Percentiles rank a stretch among this genome's conserved stretches.
These are phyloP conservation scores for Amphichorda felina DNA, from an alignment of 2,329 filamentous ascomycete species.

Conservation along the genomic window DNA sequence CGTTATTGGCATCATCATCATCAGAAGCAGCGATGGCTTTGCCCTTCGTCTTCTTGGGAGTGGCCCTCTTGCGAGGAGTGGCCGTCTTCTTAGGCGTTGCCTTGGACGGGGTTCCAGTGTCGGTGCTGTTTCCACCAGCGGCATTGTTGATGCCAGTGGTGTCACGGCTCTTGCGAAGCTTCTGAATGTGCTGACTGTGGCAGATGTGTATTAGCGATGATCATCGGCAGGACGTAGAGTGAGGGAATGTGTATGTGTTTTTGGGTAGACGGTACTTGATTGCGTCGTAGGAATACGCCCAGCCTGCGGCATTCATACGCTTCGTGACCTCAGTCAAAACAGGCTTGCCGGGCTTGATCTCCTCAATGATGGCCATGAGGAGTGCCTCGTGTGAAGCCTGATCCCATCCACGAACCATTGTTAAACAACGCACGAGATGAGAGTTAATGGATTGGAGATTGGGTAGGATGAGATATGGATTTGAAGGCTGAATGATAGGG, in stretches of 20 bases:
- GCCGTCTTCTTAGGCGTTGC: constrained; percentile 7
- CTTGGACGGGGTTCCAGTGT: constrained; percentile 8
- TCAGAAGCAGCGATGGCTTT: constrained; percentile 6
- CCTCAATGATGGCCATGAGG: constrained; percentile 21
- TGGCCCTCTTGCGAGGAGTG: constrained; percentile 9
- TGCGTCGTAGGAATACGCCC: constrained; percentile 23
- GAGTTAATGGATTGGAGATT: constrained; percentile 3
- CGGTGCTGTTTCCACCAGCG: constrained; percentile 3
- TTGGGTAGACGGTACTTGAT: constrained; percentile 25
- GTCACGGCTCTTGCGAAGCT: constrained; percentile 25
- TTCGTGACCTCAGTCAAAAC: constrained; percentile 18
- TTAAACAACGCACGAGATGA: constrained; percentile 3
- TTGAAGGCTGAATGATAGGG: neutral
- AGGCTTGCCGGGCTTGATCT: constrained; percentile 19
- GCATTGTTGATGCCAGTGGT: constrained; percentile 10
- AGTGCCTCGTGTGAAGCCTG: constrained; percentile 25
- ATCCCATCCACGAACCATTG: constrained; percentile 15
- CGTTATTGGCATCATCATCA: constrained; percentile 13
- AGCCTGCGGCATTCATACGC: constrained; percentile 21
- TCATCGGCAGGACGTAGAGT: too few species aligned
- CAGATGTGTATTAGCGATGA: neutral
- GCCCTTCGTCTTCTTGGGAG: constrained; percentile 11
- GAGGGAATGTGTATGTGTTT: neutral
- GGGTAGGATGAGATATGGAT: constrained; percentile 3
- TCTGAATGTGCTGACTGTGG: constrained; percentile 32